Conservation (phyloP, 306 rosid genomes). For the Vachellia collinsii region DNA sequence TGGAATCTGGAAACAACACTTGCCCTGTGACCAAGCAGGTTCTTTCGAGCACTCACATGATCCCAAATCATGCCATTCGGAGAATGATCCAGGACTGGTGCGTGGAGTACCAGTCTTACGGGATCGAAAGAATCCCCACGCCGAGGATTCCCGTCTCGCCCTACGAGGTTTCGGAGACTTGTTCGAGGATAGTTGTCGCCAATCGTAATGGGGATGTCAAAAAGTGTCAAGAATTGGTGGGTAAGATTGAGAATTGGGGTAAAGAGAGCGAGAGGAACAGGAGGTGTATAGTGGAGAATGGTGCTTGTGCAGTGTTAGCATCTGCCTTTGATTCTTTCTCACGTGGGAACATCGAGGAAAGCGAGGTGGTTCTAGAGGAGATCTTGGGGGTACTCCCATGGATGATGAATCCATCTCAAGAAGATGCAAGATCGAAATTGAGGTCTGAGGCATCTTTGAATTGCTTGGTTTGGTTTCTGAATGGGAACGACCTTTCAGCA, state of each 20-base stretch:
- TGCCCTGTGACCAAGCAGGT: slow-evolving; percentile 75
- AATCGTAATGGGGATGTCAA: slow-evolving; percentile 43
- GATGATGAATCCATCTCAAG: slow-evolving; percentile 51
- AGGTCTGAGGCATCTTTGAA: slow-evolving; percentile 51
- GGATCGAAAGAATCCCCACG: slow-evolving; percentile 84
- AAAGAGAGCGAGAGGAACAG: slow-evolving; percentile 84
- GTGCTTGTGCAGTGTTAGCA: slow-evolving; percentile 47
- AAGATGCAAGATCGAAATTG: slow-evolving; percentile 50
- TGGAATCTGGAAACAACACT: slow-evolving; percentile 64
- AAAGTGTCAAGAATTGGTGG: slow-evolving; percentile 53
- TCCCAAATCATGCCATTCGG: slow-evolving; percentile 77
- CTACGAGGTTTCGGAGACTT: slow-evolving; percentile 51
- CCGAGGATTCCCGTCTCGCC: slow-evolving; percentile 67
- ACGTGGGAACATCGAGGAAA: slow-evolving; percentile 31
- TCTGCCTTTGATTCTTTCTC: slow-evolving; percentile 58
- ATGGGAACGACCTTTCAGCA: slow-evolving; percentile 55
- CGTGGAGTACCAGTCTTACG: slow-evolving; percentile 61
- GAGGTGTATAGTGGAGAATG: slow-evolving; percentile 51
- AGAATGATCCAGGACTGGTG: slow-evolving; percentile 91
- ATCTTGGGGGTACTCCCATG: slow-evolving; percentile 58
- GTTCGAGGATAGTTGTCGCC: slow-evolving; percentile 43
- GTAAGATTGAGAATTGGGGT: slow-evolving; percentile 68
- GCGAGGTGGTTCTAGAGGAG: slow-evolving; percentile 50
- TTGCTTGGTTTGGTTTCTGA: slow-evolving; percentile 54
- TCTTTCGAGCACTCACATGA: slow-evolving; percentile 51